These are phyloP conservation scores for Obelidium mucronatum DNA, from an alignment of 192 early-diverging fungal genomes.

Conservation along the genomic window DNA sequence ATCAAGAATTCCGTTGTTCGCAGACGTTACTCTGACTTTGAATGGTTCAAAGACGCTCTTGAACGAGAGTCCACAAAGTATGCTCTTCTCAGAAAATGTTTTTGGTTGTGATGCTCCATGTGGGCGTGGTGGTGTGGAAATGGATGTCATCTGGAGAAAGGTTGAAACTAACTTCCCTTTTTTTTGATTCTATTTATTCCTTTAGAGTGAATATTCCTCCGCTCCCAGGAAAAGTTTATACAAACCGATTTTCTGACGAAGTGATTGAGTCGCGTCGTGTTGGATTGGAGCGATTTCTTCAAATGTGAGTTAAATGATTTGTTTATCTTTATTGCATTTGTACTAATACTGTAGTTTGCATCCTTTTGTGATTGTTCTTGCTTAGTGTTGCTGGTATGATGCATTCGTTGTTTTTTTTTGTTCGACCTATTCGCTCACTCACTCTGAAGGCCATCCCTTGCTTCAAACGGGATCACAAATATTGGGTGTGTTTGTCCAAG, in stretches of 20 bases:
- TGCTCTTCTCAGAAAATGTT: background rate
- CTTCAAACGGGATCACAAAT: constrained; percentile 95
- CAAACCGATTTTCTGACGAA: constrained; percentile 93
- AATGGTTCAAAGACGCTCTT: constrained; percentile 96
- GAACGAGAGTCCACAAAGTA: constrained; percentile 82
- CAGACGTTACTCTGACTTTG: constrained; percentile 96
- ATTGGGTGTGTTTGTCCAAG: constrained; percentile 92
- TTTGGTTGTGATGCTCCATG: background rate
- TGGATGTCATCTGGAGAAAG: too few species aligned
- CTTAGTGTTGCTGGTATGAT: constrained; percentile 47
- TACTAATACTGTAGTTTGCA: too few species aligned
- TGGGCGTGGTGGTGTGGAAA: too few species aligned
- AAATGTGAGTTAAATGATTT: constrained; percentile 75
- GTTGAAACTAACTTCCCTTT: too few species aligned
- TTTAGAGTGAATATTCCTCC: constrained; percentile 94
- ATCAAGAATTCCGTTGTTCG: constrained; percentile 81
- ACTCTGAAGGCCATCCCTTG: constrained; percentile 94
- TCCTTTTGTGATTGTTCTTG: too few species aligned
- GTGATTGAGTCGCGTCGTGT: constrained; percentile 92
- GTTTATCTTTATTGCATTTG: constrained; percentile 25
- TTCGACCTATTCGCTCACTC: too few species aligned
- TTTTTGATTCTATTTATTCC: too few species aligned
- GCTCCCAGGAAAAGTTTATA: constrained; percentile 96
- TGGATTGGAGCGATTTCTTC: constrained; percentile 93
- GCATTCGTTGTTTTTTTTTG: too few species aligned